These are phyloP conservation scores for Asterochloris sp. DNA, from an alignment of 139 green algal species.

Conservation along the genomic window DNA sequence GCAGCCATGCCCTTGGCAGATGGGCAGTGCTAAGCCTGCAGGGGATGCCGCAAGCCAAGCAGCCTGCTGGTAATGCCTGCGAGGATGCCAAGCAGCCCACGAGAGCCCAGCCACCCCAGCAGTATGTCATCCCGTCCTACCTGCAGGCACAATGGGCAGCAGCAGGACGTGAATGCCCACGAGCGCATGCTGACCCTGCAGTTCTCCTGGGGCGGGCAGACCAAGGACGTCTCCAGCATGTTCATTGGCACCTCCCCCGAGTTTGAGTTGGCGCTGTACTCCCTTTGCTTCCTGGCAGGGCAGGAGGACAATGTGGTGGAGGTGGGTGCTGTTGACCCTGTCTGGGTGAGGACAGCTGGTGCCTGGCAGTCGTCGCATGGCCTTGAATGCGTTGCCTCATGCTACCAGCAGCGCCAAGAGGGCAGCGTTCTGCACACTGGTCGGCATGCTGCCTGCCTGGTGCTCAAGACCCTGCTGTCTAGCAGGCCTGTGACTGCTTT, in stretches of 20 bases:
- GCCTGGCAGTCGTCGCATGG: too few species aligned
- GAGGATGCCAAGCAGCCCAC: background rate
- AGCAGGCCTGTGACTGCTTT: too few species aligned
- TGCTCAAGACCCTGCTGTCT: too few species aligned
- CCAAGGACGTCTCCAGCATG: conserved; percentile 59
- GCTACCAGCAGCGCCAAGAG: too few species aligned
- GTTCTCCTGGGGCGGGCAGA: conserved; percentile 43
- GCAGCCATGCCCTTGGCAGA: background rate
- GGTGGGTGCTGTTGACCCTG: background rate
- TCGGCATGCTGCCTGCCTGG: too few species aligned
- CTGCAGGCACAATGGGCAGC: background rate
- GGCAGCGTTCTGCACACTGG: too few species aligned
- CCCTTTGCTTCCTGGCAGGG: conserved; percentile 63
- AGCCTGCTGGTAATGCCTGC: too few species aligned
- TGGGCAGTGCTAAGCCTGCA: background rate
- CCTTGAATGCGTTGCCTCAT: too few species aligned
- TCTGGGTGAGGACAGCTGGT: too few species aligned
- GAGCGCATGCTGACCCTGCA: conserved; percentile 49
- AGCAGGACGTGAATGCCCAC: background rate
- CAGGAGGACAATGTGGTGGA: conserved; percentile 50
- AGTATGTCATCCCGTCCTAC: background rate
- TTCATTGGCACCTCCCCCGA: conserved; percentile 72
- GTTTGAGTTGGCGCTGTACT: conserved; percentile 79
- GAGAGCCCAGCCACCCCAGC: background rate
- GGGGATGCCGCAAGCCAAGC: background rate